phyloP scores from a whole-genome alignment of 2,329 filamentous ascomycete species.

The Ophiostoma sp. region DNA sequence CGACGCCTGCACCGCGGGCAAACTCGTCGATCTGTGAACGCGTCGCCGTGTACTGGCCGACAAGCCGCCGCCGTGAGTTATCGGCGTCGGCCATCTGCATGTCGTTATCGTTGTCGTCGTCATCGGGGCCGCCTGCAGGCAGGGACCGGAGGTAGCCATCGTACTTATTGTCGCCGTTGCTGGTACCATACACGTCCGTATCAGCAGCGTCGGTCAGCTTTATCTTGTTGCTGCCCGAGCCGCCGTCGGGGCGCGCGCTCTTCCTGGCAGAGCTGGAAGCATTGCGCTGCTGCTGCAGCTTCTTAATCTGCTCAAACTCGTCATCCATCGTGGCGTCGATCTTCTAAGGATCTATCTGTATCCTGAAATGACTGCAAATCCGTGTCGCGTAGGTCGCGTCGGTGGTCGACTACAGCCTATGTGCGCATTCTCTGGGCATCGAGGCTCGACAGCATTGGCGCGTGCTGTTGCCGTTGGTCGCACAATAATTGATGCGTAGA shows the following conservation, averaged over 20 bases:
- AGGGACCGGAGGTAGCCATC: slow-evolving; percentile 89
- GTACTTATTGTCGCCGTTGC: slow-evolving; percentile 65
- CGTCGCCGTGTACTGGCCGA: slow-evolving; percentile 94
- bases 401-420: slow-evolving; percentile 16
- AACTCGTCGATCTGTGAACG: slow-evolving; percentile 92
- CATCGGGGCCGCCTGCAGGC: slow-evolving; percentile 54
- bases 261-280: slow-evolving; percentile 72
- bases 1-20: slow-evolving; percentile 74
- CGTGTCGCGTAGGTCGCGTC: slow-evolving; percentile 9
- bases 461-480: slow-evolving; percentile 16
- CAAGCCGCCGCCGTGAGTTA: slow-evolving; percentile 63
- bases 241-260: slow-evolving; percentile 75
- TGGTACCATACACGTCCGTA: slow-evolving; percentile 71
- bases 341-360: not conserved
- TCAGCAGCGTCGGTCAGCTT: slow-evolving; percentile 88
- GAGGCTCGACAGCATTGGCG: slow-evolving; percentile 20
- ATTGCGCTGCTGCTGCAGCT: slow-evolving; percentile 90
- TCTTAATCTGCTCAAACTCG: slow-evolving; percentile 82
- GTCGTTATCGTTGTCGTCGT: slow-evolving; percentile 73
- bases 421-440: slow-evolving; percentile 22
- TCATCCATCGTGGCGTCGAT: not conserved
- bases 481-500: not conserved
- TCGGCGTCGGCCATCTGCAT: slow-evolving; percentile 55
- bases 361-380: not conserved
- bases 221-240: slow-evolving; percentile 48